Evolutionary conservation across 225 moss, liverwort and hornwort genomes (phyloP), one percentile per base, ranked within the genome.

Genomic region (Climacium dendroides): DNA sequence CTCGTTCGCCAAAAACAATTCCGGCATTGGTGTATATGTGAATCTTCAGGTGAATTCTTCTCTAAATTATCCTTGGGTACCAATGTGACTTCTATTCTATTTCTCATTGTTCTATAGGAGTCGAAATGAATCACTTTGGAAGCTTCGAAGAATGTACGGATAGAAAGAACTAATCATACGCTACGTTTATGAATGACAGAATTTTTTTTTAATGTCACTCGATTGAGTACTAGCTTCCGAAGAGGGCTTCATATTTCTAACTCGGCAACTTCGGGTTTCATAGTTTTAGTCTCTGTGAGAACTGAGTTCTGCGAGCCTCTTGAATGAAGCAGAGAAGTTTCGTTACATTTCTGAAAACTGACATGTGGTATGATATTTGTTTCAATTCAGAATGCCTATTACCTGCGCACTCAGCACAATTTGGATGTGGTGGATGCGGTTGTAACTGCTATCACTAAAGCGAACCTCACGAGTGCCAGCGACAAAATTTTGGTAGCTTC

Each of bases 341-440:
- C 32, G 57, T 50, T 66, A 34, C 14, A 73, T 50, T 47, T 50
- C 60, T 54, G 74, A 81, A 60, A 62, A 30, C 34, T 90, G 29
- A 83, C 58, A 24, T 41, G 77, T 84, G 87, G 71, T 28, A 35
- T 86, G 78, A 43, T 37, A 17, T 71, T 82, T 39, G 60, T 78
- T 81, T 47, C 34, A 71, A 61, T 87, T 74, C 92, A 99, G 99
- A 91, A 97, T 91, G 99, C 99, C 32, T 91, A 94, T 61, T 97
- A 91, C 76, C 48, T 99, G 86, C 94, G 96, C 72, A 90, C 94
- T 45, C 15, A 66, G 9, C 87, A 90, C 13, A 90, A 85, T 30
- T 79, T 99, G 69, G 93, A 95, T 67, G 62, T 96, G 52, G 97
- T 96, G 61, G 97, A 97, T 90, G 92, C 87, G 63, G 96, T 99